Base-by-base conservation (phyloP, 495 filamentous ascomycete species). In the Hamigera avellanea region DNA sequence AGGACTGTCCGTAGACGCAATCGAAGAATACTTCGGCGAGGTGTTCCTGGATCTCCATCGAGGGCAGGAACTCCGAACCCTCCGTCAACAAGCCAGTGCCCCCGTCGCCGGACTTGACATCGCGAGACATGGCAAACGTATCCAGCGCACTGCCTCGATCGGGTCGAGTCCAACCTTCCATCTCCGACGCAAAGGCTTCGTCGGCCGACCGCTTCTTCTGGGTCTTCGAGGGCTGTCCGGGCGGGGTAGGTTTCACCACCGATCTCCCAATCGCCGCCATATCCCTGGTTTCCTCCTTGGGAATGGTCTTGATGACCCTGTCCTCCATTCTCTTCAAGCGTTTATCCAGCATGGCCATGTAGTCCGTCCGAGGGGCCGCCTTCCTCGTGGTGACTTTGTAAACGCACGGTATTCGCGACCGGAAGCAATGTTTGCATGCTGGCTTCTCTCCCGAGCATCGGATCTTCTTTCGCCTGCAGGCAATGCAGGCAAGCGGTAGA, bases 281-380 rank as follows among this genome's bases (percentile, higher is more conserved):
- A 40, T 72, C 66, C 32, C 64, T 61, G 19, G 66, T 53, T 46
- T 91, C 86, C 21, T 86, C 75, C 49, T 87, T 93, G 5, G 91
- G 91, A 13, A 98, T 80, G 36, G 87, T 80, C 56, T 95, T 95
- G 64, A 95, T 93, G 29, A 98, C 87, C 28, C 89, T 78, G 48
- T 98, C 91, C 58, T 98, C 91, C 91, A 98, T 98, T 35, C 87
- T 66, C 63, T 86, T 89, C 39, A 91, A 55, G 37, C 89, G 68
- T 57, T 93, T 93, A 57, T 98, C 91, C 44, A 96, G 59, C 89
- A 95, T 98, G 12, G 89, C 89, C 91, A 96, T 98, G 57, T 96
- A 98, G 56, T 96, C 91, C 12, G 89, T 95, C 39, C 91, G 72
- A 26, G 91, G 89, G n/a, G 88, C 86, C 2, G 87, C 88, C 55